Evolutionary conservation across 2,329 filamentous ascomycete genomes (phyloP).

Genomic region (Talaromyces funiculosus): DNA sequence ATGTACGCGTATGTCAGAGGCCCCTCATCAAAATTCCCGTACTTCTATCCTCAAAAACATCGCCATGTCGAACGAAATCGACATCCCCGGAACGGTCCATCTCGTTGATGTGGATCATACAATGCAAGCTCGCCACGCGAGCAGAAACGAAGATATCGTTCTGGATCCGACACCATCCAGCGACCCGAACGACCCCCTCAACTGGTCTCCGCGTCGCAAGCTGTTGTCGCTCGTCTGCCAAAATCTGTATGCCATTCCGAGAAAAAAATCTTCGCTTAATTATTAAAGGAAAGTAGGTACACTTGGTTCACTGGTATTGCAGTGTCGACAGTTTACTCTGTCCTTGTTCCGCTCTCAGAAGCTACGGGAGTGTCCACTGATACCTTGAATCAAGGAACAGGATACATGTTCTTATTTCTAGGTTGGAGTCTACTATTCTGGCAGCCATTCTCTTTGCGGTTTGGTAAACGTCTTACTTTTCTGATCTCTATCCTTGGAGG

Average conservation of each 20-base stretch:
- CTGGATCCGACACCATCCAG: conserved; percentile 40
- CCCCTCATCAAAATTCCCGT: background rate
- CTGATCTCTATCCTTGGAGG: conserved; percentile 29
- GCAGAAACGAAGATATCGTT: conserved; percentile 34
- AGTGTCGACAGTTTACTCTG: conserved; percentile 30
- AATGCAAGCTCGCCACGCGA: conserved; percentile 27
- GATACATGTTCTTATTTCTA: conserved; percentile 38
- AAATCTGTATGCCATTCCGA: conserved; percentile 29
- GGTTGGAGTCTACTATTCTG: conserved; percentile 44
- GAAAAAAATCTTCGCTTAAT: background rate
- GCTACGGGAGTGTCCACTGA: conserved; percentile 31
- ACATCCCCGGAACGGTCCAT: conserved; percentile 40
- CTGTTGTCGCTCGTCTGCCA: conserved; percentile 38
- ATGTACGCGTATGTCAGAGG: background rate
- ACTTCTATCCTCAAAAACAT: background rate
- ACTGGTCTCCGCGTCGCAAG: conserved; percentile 39
- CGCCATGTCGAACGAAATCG: background rate
- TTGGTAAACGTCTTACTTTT: conserved; percentile 36
- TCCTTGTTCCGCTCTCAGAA: conserved; percentile 32
- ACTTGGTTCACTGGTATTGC: conserved; percentile 17
- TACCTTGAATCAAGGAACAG: conserved; percentile 36
- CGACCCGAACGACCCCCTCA: conserved; percentile 45
- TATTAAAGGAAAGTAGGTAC: conserved; percentile 24
- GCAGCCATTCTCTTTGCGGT: conserved; percentile 44
- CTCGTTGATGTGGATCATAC: conserved; percentile 39